Evolutionary conservation across 768 basidiomycete genomes (phyloP), one percentile per base, ranked within the genome.

Genomic region (Pleurotus salmoneostramineus): DNA sequence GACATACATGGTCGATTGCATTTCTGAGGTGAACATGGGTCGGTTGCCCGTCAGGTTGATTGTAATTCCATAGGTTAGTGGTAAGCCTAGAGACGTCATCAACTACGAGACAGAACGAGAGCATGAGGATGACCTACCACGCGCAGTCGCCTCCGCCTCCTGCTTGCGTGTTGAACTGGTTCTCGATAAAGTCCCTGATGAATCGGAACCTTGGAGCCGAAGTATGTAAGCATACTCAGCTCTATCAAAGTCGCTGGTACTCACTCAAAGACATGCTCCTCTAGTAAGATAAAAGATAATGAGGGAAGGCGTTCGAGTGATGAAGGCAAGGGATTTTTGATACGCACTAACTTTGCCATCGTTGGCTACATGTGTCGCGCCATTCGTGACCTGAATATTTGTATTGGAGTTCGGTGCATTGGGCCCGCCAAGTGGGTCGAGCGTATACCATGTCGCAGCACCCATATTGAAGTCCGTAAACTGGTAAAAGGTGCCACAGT

Each of bases 281-380:
- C 50, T 51, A n/a, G n/a, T n/a, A 6, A n/a, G 10, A 35, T 6
- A 3, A 27, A 27, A 27, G 21, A 27, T 27, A 27, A 3, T 27
- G 3, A 27, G 21, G 2, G 2, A 27, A 27, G 21, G 1, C 21
- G 3, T 27, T 27, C 21, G 21, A 27, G 3, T 1, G 21, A 27
- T 27, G 21, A 27, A 27, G 21, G 21, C 21, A 27, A 3, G 21
- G 21, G 1, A 27, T 27, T 27, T 27, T 1, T 27, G 37, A 8
- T 12, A 51, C 50, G 33, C 21, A 51, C 50, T 35, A n/a, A 51
- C 50, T 51, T 51, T 51, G 32, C 50, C 50, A 15, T 51, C 50
- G 32, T 35, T 35, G 14, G 10, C 34, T 4, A 36, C 32, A 15
- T 51, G 50, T 4, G 32, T 51, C 3, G 33, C 33, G 1, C 50